A percentile compares a stretch with the other conserved stretches of the same genome.
Evolutionary conservation across 805 yeast species (phyloP).

Genomic region (Candida arabinofermentans): DNA sequence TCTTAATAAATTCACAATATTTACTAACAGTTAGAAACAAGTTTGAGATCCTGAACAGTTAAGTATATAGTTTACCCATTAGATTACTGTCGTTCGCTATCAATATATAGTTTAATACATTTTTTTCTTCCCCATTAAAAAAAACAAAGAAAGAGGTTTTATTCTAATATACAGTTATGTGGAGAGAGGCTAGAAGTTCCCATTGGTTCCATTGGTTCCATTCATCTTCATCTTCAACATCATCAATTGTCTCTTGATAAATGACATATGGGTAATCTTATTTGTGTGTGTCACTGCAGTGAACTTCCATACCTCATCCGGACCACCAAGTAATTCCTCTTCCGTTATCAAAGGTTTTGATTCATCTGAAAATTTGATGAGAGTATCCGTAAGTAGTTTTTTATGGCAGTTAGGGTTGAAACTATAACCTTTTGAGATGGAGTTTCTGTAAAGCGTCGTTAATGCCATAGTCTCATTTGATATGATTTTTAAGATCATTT

Average conservation of each 20-base stretch:
- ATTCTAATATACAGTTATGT: too few relatives aligned
- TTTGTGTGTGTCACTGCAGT: slow-evolving; percentile 22
- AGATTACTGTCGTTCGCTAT: too few relatives aligned
- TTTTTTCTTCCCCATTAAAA: too few relatives aligned
- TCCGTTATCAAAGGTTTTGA: slow-evolving; percentile 25
- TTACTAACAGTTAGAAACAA: too few relatives aligned
- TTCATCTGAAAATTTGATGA: slow-evolving; percentile 16
- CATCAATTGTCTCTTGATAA: slow-evolving; percentile 21
- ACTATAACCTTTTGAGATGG: slow-evolving; percentile 32
- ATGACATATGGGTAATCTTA: slow-evolving; percentile 32
- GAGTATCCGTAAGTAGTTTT: slow-evolving; percentile 15
- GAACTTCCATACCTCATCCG: slow-evolving; percentile 26
- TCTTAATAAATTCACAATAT: too few relatives aligned
- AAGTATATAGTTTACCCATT: too few relatives aligned
- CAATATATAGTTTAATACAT: too few relatives aligned
- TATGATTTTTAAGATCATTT: slow-evolving; percentile 52
- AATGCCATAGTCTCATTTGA: slow-evolving; percentile 44
- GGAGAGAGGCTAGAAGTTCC: too few relatives aligned
- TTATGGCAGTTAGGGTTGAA: slow-evolving; percentile 22
- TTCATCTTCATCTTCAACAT: background rate
- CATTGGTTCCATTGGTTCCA: background rate
- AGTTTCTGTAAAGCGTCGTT: slow-evolving; percentile 28
- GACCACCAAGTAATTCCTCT: slow-evolving; percentile 27
- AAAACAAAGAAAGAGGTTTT: too few relatives aligned
- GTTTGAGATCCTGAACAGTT: too few relatives aligned